Conservation (phyloP, 495 filamentous ascomycete species). For the Xylaria sp. region DNA sequence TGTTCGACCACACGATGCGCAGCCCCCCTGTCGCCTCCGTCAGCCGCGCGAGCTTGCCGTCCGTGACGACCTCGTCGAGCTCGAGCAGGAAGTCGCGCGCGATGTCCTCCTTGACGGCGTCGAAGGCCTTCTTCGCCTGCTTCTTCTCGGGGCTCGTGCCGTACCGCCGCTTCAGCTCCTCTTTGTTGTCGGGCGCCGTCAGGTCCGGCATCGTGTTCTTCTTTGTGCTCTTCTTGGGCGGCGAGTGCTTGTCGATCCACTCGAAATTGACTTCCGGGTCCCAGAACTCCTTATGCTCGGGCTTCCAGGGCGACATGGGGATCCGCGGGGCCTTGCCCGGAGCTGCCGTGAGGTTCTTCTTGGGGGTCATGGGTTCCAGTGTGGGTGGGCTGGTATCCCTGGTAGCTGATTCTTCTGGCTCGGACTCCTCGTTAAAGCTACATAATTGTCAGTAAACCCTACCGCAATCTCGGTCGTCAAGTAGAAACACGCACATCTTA, state of each 20-base stretch:
- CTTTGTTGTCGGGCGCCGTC: not conserved
- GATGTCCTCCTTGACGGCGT: conserved; percentile 66
- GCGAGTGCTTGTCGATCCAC: conserved; percentile 84
- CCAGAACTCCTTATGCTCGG: conserved; percentile 83
- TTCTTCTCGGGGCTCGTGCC: conserved; percentile 38
- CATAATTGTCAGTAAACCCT: conserved; percentile 24
- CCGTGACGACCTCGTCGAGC: conserved; percentile 73
- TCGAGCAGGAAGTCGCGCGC: conserved; percentile 73
- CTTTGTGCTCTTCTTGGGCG: conserved; percentile 58
- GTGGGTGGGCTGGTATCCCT: conserved; percentile 31
- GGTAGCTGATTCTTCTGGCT: conserved; percentile 25
- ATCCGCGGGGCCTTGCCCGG: conserved; percentile 48
- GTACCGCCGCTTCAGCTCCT: conserved; percentile 32
- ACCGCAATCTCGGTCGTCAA: not conserved
- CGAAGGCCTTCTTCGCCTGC: conserved; percentile 69
- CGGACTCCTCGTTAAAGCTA: conserved; percentile 39
- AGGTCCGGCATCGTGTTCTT: conserved; percentile 18
- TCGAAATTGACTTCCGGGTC: conserved; percentile 72
- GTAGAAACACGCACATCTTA: conserved; percentile 33
- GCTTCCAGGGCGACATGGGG: conserved; percentile 59
- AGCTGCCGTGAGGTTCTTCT: conserved; percentile 43
- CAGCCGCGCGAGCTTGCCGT: conserved; percentile 65
- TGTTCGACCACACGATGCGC: conserved; percentile 82
- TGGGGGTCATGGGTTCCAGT: conserved; percentile 40
- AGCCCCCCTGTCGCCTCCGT: conserved; percentile 76